These are phyloP conservation scores for Magnaporthiopsis poae DNA, from an alignment of 2,329 filamentous ascomycete genomes.

Conservation along the genomic window DNA sequence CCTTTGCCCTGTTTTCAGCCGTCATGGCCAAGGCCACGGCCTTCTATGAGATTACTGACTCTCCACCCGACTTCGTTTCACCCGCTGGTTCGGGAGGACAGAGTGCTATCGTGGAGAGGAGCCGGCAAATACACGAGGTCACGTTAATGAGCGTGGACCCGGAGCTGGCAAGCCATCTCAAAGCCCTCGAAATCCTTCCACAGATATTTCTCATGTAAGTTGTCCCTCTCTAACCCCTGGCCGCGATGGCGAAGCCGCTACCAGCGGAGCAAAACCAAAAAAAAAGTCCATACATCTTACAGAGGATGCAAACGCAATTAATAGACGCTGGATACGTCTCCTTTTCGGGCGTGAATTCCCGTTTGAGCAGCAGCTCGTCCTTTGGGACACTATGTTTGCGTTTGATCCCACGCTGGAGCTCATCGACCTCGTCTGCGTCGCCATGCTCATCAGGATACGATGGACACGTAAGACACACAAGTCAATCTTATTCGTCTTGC, in stretches of 20 bases:
- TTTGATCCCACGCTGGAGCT: slow-evolving; percentile 71
- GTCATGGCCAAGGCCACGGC: slow-evolving; percentile 80
- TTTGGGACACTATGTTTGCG: slow-evolving; percentile 90
- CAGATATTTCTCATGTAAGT: slow-evolving; percentile 88
- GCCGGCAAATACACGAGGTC: slow-evolving; percentile 75
- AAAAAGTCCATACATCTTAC: slow-evolving; percentile 9
- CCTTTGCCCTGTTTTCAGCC: slow-evolving; percentile 73
- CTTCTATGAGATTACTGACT: slow-evolving; percentile 69
- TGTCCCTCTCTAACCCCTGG: neutral
- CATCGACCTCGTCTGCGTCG: slow-evolving; percentile 82
- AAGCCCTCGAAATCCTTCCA: slow-evolving; percentile 77
- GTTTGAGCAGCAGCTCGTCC: slow-evolving; percentile 68
- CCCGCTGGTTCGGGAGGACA: slow-evolving; percentile 12
- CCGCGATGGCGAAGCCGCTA: neutral
- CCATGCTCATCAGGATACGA: slow-evolving; percentile 84
- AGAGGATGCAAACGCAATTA: neutral
- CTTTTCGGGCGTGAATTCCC: slow-evolving; percentile 89
- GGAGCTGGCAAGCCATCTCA: slow-evolving; percentile 53
- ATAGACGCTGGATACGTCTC: slow-evolving; percentile 81
- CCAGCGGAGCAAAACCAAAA: neutral
- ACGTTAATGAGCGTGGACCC: slow-evolving; percentile 52
- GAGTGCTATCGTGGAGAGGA: slow-evolving; percentile 71
- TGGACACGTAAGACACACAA: slow-evolving; percentile 61
- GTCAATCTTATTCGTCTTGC: neutral
- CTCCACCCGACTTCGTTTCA: slow-evolving; percentile 16